A percentile compares a stretch with the other conserved stretches of the same genome.
Conservation (phyloP, 2,329 filamentous ascomycete species). For the Incumbomyces lentus region DNA sequence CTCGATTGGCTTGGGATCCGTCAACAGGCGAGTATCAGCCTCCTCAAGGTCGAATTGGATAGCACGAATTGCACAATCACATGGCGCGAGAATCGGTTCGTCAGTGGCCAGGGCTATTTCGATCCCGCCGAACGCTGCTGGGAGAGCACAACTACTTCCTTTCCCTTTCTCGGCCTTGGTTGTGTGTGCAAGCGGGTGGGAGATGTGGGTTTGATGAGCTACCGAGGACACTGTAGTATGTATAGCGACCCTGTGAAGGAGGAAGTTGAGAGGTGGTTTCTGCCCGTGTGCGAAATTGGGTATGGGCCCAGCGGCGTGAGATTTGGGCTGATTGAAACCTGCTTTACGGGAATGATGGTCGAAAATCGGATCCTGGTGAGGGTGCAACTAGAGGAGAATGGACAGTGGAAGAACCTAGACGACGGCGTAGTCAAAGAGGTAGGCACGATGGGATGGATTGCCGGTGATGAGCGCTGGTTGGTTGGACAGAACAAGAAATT, state of each 20-base stretch:
- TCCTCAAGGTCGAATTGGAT: constrained; percentile 45
- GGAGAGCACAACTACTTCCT: constrained; percentile 41
- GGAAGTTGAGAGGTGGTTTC: constrained; percentile 26
- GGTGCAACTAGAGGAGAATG: constrained; percentile 19
- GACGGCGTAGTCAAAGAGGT: constrained; percentile 38
- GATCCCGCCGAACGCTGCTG: constrained; percentile 30
- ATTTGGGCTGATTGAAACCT: constrained; percentile 27
- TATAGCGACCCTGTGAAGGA: constrained; percentile 25
- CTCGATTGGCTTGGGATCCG: constrained; percentile 45
- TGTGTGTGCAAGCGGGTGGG: constrained; percentile 41
- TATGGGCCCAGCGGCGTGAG: constrained; percentile 25
- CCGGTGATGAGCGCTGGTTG: constrained; percentile 52
- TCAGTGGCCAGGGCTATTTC: constrained; percentile 38
- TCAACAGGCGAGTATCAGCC: constrained; percentile 41
- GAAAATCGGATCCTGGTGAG: constrained; percentile 24
- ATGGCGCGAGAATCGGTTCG: constrained; percentile 46
- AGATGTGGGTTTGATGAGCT: constrained; percentile 36
- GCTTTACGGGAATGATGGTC: constrained; percentile 23
- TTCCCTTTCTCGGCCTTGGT: constrained; percentile 43
- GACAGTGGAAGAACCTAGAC: constrained; percentile 19
- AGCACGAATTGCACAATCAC: constrained; percentile 39
- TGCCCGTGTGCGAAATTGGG: constrained; percentile 28
- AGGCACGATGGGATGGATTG: constrained; percentile 43
- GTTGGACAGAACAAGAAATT: constrained; percentile 46
- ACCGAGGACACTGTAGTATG: constrained; percentile 32